Evolutionary conservation across 192 early-diverging fungal species (phyloP), one percentile per base, ranked within the genome.

Genomic region (Phycomyces nitens): DNA sequence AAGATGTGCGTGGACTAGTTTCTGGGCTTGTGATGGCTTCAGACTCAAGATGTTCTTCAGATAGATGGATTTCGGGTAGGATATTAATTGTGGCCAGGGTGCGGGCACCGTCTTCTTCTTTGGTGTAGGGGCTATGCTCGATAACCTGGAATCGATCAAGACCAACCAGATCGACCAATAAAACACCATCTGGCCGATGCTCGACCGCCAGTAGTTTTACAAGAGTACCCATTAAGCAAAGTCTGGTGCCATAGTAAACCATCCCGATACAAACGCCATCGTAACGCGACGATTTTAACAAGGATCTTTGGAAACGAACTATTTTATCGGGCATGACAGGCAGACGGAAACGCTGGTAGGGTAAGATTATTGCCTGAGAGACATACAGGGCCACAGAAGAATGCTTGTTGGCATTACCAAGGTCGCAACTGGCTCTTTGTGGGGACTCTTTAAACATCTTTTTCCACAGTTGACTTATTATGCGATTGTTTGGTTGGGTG

Each of bases 341-440:
- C 15, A 63, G 27, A 14, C 52, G 29, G 14, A 53, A 63, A 4
- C 24, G 51, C 26, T 63, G 62, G n/a, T 39, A 23, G 18, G 62
- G 62, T 54, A 63, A 53, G 21, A 63, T 54, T 4, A 63, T 51
- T n/a, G 52, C 52, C 15, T 47, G 34, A 15, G 62, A 63, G 24
- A 54, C 22, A 53, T 53, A 63, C 16, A 63, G 22, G 11, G 51
- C 50, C 27, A 55, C 49, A 26, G 29, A 47, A 6, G 2, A 7
- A 18, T 47, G 44, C 18, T 11, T 14, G 12, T 47, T 47, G 11
- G 4, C 11, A 3, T 3, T 47, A 7, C 44, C 44, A n/a, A 47
- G 44, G 11, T n/a, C 44, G 18, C 44, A 11, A 18, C 44, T 47
- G 44, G 18, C 11, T n/a, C 44, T 47, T 3, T 11, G 15, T 47